phyloP scores from a whole-genome alignment of 2,329 filamentous ascomycete genomes.

The Aplosporella prunicola region DNA sequence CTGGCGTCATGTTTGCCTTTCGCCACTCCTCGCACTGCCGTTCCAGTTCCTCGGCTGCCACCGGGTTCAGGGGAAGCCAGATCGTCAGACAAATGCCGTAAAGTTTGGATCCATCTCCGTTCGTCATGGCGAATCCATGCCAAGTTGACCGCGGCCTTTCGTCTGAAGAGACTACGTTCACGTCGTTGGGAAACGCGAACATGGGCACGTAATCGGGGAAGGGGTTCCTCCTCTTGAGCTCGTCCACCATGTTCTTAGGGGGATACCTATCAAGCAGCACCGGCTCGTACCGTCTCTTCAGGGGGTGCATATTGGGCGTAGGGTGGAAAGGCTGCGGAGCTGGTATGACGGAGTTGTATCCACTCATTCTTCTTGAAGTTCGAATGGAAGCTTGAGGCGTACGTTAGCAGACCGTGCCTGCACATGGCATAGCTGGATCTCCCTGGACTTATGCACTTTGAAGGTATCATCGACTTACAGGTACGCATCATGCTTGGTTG shows the following conservation, averaged over 20 bases:
- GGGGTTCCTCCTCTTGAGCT: slow-evolving; percentile 66
- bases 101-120: slow-evolving; percentile 80
- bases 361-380: slow-evolving; percentile 81
- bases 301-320: slow-evolving; percentile 87
- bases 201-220: slow-evolving; percentile 98
- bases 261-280: slow-evolving; percentile 94
- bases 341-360: slow-evolving; percentile 97
- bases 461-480: slow-evolving; percentile 44
- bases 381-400: slow-evolving; percentile 52
- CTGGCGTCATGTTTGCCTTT: slow-evolving; percentile 66
- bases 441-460: neutral
- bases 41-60: slow-evolving; percentile 76
- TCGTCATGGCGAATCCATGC: slow-evolving; percentile 98
- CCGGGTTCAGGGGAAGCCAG: slow-evolving; percentile 78
- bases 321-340: slow-evolving; percentile 81
- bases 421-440: neutral
- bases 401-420: slow-evolving; percentile 16
- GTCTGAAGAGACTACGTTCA: slow-evolving; percentile 91
- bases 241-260: slow-evolving; percentile 69
- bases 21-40: slow-evolving; percentile 47
- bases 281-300: slow-evolving; percentile 89
- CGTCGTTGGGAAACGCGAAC: slow-evolving; percentile 98
- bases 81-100: slow-evolving; percentile 87
- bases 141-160: slow-evolving; percentile 91
- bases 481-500: slow-evolving; percentile 68